Percentiles rank a stretch among this genome's conserved stretches.
Conservation (phyloP, 345 rosid genomes). For the Eucalyptus cloeziana region DNA sequence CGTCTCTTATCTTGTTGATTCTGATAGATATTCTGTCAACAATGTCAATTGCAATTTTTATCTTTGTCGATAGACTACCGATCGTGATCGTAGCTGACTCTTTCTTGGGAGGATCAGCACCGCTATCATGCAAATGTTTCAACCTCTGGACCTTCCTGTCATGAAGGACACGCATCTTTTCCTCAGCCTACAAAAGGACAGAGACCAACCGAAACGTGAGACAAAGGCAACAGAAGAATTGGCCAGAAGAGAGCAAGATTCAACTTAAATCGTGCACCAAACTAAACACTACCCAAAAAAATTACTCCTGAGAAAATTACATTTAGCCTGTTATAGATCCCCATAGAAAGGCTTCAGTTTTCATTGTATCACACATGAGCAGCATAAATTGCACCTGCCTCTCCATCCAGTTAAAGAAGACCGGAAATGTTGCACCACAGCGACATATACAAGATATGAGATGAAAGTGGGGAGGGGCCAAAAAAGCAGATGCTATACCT, state of each 20-base stretch:
- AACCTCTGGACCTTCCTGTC: conserved; percentile 65
- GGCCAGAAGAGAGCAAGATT: background rate
- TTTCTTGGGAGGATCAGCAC: conserved; percentile 67
- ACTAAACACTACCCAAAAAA: background rate
- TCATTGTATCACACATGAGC: background rate
- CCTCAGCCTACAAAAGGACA: conserved; percentile 58
- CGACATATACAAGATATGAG: background rate
- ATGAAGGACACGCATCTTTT: conserved; percentile 69
- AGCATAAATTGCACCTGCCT: background rate
- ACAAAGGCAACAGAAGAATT: background rate
- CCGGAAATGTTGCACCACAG: background rate
- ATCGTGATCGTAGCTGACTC: conserved; percentile 39
- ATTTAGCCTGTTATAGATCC: background rate
- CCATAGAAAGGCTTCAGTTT: background rate
- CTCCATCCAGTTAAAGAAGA: background rate
- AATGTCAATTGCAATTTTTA: conserved; percentile 76
- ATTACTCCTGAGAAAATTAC: background rate
- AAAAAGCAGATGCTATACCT: conserved; percentile 30
- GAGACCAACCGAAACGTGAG: background rate
- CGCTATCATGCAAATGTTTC: conserved; percentile 67
- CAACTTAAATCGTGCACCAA: background rate
- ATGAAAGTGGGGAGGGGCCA: background rate
- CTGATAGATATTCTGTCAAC: conserved; percentile 80
- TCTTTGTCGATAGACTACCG: conserved; percentile 68
- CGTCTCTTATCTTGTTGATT: conserved; percentile 86